Evolutionary conservation across 106 monocot species (phyloP), one percentile per base, ranked within the genome.

Genomic region (Dendrobium huoshanense): DNA sequence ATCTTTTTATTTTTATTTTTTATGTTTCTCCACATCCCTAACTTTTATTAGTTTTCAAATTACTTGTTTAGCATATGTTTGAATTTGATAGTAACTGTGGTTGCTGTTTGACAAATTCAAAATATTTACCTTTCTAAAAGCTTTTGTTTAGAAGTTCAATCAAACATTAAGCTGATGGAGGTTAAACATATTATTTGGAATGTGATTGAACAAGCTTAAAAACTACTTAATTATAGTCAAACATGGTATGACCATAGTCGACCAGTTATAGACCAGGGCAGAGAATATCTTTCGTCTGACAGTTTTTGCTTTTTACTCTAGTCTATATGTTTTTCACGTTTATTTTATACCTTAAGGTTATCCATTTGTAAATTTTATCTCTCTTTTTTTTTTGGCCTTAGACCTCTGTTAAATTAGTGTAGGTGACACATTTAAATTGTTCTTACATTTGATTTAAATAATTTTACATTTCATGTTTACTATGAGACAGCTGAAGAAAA

Each of bases 401-500:
- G 4, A 65, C 3, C 10, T 25, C 22, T 65, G 24, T 24, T 65
- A 65, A 65, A 22, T 15, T n/a, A n/a, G 25, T 65, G 1, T 24
- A 65, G 64, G 10, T 65, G 24, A 65, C 64, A 18, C 58, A 65
- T 65, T 64, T 10, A 25, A 65, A 65, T n/a, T 24, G 24, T 65
- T 65, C 9, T 65, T 24, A 24, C 7, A 22, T 25, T 65, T 65
- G n/a, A 65, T 65, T 65, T 61, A 15, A 9, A 24, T 65, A 25
- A 25, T 24, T 24, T 22, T 25, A 5, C 24, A 40, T 72, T 72
- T 13, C 51, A 51, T 15, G 15, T 1, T 13, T 72, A 72, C 40
- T 24, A 78, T 81, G 5, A 58, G 85, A 48, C 87, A 91, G 90
- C 81, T 81, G 95, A 95, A 91, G 84, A 82, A 67, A 83, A 93